A percentile compares a stretch with the other conserved stretches of the same genome.
Evolutionary conservation across 2,329 filamentous ascomycete genomes (phyloP).

Genomic region (Epichloe baconii): DNA sequence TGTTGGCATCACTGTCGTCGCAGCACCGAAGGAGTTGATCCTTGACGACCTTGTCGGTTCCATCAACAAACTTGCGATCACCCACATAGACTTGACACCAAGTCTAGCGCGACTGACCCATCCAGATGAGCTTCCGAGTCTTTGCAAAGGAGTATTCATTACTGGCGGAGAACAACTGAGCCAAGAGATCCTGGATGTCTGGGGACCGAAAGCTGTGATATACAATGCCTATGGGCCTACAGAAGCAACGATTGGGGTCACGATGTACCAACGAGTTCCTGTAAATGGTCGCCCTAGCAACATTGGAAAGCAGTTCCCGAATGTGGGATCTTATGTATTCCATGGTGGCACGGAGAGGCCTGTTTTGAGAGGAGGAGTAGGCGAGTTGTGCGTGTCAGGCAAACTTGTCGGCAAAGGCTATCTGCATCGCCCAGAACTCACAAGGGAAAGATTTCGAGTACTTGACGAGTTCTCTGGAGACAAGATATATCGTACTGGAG

Average conservation of each 20-base stretch:
- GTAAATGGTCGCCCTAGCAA: slow-evolving; percentile 70
- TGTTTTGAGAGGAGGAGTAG: slow-evolving; percentile 65
- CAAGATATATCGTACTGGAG: slow-evolving; percentile 74
- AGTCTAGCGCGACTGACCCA: slow-evolving; percentile 69
- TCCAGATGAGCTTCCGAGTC: slow-evolving; percentile 65
- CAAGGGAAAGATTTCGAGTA: slow-evolving; percentile 59
- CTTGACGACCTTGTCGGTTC: slow-evolving; percentile 68
- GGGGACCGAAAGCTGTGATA: slow-evolving; percentile 69
- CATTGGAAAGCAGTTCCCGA: slow-evolving; percentile 76
- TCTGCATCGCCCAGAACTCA: slow-evolving; percentile 67
- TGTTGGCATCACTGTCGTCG: slow-evolving; percentile 72
- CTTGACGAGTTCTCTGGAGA: slow-evolving; percentile 39
- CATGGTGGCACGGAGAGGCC: slow-evolving; percentile 54
- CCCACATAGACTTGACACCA: slow-evolving; percentile 84
- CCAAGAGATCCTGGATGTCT: slow-evolving; percentile 76
- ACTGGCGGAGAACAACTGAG: slow-evolving; percentile 82
- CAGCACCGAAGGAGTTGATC: slow-evolving; percentile 70
- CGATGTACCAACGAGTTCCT: slow-evolving; percentile 75
- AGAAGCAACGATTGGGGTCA: slow-evolving; percentile 85
- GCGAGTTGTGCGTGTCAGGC: slow-evolving; percentile 80
- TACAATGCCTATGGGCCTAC: slow-evolving; percentile 92
- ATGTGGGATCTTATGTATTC: slow-evolving; percentile 75
- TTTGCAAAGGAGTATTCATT: slow-evolving; percentile 80
- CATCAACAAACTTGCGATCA: slow-evolving; percentile 62
- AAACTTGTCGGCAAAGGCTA: slow-evolving; percentile 84